These are phyloP conservation scores for Talaromyces islandicus DNA, from an alignment of 2,329 filamentous ascomycete species.

Conservation along the genomic window DNA sequence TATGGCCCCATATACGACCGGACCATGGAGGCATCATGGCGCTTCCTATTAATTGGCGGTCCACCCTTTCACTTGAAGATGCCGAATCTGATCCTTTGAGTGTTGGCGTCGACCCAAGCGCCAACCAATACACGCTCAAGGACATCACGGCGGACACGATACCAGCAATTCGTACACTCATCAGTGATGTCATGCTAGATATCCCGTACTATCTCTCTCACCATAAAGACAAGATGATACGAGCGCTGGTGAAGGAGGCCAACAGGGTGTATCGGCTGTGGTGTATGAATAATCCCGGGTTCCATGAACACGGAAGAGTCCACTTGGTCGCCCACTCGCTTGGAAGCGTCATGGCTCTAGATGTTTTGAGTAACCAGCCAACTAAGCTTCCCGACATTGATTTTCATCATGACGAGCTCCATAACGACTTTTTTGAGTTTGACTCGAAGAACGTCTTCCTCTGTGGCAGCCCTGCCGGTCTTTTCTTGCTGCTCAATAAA, in stretches of 20 bases:
- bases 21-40: constrained; percentile 90
- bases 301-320: constrained; percentile 72
- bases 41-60: constrained; percentile 89
- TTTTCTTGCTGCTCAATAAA: constrained; percentile 84
- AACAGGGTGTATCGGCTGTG: constrained; percentile 94
- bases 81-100: constrained; percentile 54
- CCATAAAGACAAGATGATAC: constrained; percentile 91
- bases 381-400: constrained; percentile 55
- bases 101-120: constrained; percentile 49
- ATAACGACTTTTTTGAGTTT: constrained; percentile 72
- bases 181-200: constrained; percentile 97
- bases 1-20: constrained; percentile 69
- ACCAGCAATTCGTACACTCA: constrained; percentile 85
- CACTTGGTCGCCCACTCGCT: constrained; percentile 92
- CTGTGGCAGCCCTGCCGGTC: constrained; percentile 81
- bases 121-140: constrained; percentile 63
- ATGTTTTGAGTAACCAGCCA: constrained; percentile 84
- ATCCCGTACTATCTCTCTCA: constrained; percentile 97
- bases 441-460: constrained; percentile 86
- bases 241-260: constrained; percentile 79
- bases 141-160: constrained; percentile 91
- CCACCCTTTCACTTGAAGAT: constrained; percentile 81
- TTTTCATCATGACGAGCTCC: constrained; percentile 29
- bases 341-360: constrained; percentile 89
- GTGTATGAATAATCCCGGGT: constrained; percentile 89